A percentile compares a stretch with the other conserved stretches of the same genome.
These are phyloP conservation scores for Cymbopogon citratus DNA, from an alignment of 176 grass and related monocot species.

Conservation along the genomic window DNA sequence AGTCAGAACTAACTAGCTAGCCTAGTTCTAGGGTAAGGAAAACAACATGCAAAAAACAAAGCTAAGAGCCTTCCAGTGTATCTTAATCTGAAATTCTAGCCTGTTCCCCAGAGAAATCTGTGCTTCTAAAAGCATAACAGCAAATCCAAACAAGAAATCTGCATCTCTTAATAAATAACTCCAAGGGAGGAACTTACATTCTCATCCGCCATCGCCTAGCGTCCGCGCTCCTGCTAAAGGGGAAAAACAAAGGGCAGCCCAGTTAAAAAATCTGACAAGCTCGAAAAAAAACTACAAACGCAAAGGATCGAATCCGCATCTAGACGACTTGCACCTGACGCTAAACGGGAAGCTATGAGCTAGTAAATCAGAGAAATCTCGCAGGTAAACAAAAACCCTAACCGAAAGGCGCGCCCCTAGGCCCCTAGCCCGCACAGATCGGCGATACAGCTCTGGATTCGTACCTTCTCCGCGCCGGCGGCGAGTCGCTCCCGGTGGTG, in stretches of 20 bases:
- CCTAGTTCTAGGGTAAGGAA: neutral
- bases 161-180: neutral
- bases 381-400: neutral
- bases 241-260: neutral
- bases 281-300: neutral
- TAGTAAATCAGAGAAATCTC: neutral
- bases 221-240: conserved; percentile 14
- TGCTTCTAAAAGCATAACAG: neutral
- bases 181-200: conserved; percentile 10
- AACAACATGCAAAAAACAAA: neutral
- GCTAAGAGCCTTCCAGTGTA: neutral
- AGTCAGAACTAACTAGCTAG: neutral
- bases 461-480: neutral
- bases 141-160: neutral
- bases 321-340: neutral
- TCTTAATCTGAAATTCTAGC: neutral
- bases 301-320: neutral
- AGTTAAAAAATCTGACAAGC: conserved; percentile 8
- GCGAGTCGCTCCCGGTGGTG: neutral
- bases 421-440: neutral
- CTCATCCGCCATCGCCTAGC: conserved; percentile 23
- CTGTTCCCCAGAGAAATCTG: neutral
- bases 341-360: neutral
- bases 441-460: neutral
- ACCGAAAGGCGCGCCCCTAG: neutral